phyloP scores from a whole-genome alignment of 345 rosid species.

The Camelina sativa region DNA sequence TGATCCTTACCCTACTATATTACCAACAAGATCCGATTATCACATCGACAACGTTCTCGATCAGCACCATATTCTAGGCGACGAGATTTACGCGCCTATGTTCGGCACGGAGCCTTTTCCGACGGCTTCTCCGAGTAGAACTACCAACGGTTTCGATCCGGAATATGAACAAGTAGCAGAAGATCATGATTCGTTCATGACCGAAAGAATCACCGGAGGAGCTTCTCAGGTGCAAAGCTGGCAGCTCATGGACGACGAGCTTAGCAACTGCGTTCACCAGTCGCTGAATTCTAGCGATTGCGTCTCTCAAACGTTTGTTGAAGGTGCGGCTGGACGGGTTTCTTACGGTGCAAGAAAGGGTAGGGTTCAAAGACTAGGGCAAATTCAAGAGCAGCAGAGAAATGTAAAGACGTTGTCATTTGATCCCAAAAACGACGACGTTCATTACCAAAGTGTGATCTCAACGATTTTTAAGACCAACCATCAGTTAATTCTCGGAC shows the following conservation, averaged over 20 bases:
- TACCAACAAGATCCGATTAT: slow-evolving; percentile 42
- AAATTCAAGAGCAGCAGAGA: slow-evolving; percentile 46
- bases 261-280: slow-evolving; percentile 62
- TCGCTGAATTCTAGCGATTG: slow-evolving; percentile 77
- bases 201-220: slow-evolving; percentile 57
- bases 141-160: slow-evolving; percentile 46
- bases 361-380: slow-evolving; percentile 41
- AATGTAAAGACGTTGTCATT: slow-evolving; percentile 43
- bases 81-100: slow-evolving; percentile 48
- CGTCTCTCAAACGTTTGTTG: slow-evolving; percentile 65
- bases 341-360: slow-evolving; percentile 39
- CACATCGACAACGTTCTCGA: slow-evolving; percentile 42
- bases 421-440: slow-evolving; percentile 47
- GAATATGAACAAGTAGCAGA: slow-evolving; percentile 42
- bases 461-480: slow-evolving; percentile 65
- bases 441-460: slow-evolving; percentile 68
- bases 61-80: slow-evolving; percentile 42
- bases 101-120: slow-evolving; percentile 45
- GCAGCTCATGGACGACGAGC: slow-evolving; percentile 72
- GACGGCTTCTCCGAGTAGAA: slow-evolving; percentile 51
- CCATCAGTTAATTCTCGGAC: slow-evolving; percentile 60
- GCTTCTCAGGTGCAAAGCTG: slow-evolving; percentile 75
- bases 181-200: slow-evolving; percentile 59
- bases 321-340: slow-evolving; percentile 44
- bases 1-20: slow-evolving; percentile 41